phyloP scores from a whole-genome alignment of 257 asterid species.

The Avicennia marina region DNA sequence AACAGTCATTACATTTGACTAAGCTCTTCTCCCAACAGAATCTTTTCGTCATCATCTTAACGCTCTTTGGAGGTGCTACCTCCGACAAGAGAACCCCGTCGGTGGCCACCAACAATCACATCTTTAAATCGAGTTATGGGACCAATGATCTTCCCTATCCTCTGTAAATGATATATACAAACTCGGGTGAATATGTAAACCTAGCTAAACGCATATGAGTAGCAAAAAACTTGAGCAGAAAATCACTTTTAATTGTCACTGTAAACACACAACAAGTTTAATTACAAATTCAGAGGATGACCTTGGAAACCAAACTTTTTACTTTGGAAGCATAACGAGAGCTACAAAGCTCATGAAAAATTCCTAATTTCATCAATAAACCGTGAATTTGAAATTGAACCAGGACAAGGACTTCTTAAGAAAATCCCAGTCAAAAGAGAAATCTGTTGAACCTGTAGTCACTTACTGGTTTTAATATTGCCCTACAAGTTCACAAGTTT shows the following conservation, averaged over 20 bases:
- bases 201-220: background rate
- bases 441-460: background rate
- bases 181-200: background rate
- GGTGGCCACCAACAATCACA: slow-evolving; percentile 49
- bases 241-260: background rate
- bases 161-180: slow-evolving; percentile 27
- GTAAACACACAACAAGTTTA: background rate
- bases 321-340: no score
- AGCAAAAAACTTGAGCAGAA: background rate
- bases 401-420: background rate
- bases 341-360: no score
- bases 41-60: slow-evolving; percentile 31
- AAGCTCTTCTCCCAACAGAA: background rate
- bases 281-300: no score
- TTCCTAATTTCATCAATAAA: background rate
- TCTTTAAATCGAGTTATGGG: slow-evolving; percentile 60
- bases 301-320: no score
- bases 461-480: no score
- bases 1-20: slow-evolving; percentile 1
- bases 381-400: background rate
- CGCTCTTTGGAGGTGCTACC: slow-evolving; percentile 35
- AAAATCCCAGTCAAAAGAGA: background rate
- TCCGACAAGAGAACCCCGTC: slow-evolving; percentile 35
- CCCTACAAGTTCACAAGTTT: no score
- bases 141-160: slow-evolving; percentile 46